Percentiles rank a stretch among this genome's conserved stretches.
These are phyloP conservation scores for Rosa lucieae DNA, from an alignment of 306 rosid species.

Conservation along the genomic window DNA sequence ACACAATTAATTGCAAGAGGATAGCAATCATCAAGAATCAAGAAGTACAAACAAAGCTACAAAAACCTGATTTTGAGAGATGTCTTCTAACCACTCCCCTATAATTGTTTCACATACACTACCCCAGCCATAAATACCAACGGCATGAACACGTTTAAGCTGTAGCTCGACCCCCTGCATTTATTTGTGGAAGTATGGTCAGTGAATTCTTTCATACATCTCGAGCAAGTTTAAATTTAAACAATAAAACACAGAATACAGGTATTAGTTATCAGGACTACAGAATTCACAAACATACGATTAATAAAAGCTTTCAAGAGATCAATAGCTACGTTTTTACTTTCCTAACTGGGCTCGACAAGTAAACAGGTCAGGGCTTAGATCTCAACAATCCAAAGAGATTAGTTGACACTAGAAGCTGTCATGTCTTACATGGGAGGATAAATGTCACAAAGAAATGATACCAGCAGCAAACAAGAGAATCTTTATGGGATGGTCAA, in stretches of 20 bases:
- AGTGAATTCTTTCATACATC: constrained; percentile 21
- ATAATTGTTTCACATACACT: constrained; percentile 76
- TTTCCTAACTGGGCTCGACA: background rate
- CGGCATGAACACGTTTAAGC: constrained; percentile 80
- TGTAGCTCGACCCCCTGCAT: constrained; percentile 86
- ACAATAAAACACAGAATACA: background rate
- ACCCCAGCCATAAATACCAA: constrained; percentile 95
- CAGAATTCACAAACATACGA: background rate
- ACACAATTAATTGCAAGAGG: constrained; percentile 20
- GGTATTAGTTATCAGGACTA: constrained; percentile 1
- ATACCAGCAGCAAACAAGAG: background rate
- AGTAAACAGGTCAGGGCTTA: no score
- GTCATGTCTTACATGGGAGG: background rate
- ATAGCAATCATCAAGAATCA: constrained; percentile 25
- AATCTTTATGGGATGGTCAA: background rate
- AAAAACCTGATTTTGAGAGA: constrained; percentile 89
- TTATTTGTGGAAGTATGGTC: constrained; percentile 30
- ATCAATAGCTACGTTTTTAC: background rate
- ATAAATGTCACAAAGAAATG: background rate
- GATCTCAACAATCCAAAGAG: background rate
- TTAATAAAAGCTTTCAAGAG: background rate
- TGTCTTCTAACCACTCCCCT: constrained; percentile 95
- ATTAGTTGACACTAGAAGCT: background rate
- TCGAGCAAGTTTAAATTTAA: constrained; percentile 19
- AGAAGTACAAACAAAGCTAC: constrained; percentile 21